Evolutionary conservation across 768 basidiomycete genomes (phyloP), one percentile per base, ranked within the genome.

Genomic region (Clavaria fumosa): DNA sequence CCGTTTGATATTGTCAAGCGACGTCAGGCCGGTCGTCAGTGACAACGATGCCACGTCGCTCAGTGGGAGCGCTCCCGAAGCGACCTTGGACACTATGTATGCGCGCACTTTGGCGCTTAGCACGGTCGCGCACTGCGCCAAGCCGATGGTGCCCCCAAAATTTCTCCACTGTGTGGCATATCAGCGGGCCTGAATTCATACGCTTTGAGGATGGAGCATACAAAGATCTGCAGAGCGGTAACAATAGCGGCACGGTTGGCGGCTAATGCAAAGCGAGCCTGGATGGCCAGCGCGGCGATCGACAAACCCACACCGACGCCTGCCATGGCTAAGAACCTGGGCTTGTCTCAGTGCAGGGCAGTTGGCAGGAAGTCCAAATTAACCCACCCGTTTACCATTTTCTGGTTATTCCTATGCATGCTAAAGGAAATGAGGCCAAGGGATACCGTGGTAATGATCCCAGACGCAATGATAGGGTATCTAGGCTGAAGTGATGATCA

Each of bases 101-200:
- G 47, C 19, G 20, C 51, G 50, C 20, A 66, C 67, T 49, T 59
- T 66, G 23, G 57, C 50, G 43, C 60, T 59, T 38, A 70, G 57
- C 15, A 72, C 53, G 5, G 70, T 63, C 28, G 61, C 58, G 36
- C 68, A 69, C 43, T 72, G 70, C 0, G 70, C 67, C 26, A 72
- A 60, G 17, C 70, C 69, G 26, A 69, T 47, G 0, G 67, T 70
- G 6, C 70, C 70, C n/a, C 70, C 70, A 26, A 69, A 51, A 1
- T 62, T 50, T 11, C 64, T 59, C 53, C 63, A 65, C 67, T 70
- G 43, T 9, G 32, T 34, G 23, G 39, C 9, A 12, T 27, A 6
- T 18, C 20, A 31, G 20, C n/a, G n/a, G n/a, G n/a, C n/a, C n/a
- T 23, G 34, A 33, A 19, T 38, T 7, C 14, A 26, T 14, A n/a